Evolutionary conservation across 2,329 filamentous ascomycete species (phyloP).

Genomic region (Trichoderma pleuroti): DNA sequence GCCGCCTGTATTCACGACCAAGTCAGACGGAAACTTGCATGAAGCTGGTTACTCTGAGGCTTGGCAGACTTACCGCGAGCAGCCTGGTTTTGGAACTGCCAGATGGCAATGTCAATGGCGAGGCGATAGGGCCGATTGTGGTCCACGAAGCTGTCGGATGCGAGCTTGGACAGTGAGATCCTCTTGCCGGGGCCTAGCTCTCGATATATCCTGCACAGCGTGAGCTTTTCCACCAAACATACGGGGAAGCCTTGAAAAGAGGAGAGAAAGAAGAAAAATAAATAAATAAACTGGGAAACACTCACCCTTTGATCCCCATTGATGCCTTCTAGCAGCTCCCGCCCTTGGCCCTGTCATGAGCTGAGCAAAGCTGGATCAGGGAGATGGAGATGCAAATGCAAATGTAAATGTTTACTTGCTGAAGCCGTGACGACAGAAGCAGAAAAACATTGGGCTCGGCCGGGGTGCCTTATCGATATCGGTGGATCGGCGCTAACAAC

Average conservation of each 20-base stretch:
- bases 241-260: too few relatives aligned
- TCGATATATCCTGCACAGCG: constrained; percentile 68
- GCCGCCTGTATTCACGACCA: constrained; percentile 53
- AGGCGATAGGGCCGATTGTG: constrained; percentile 73
- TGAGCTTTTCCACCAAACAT: constrained; percentile 9
- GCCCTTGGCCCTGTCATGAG: not conserved
- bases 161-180: constrained; percentile 77
- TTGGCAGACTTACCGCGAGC: constrained; percentile 55
- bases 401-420: not conserved
- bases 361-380: not conserved
- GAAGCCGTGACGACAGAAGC: constrained; percentile 26
- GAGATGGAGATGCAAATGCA: not conserved
- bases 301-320: constrained; percentile 67
- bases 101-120: constrained; percentile 93
- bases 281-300: not conserved
- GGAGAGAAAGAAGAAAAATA: too few relatives aligned
- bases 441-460: not conserved
- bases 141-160: constrained; percentile 69
- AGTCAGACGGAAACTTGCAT: constrained; percentile 12
- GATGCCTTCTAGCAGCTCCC: not conserved
- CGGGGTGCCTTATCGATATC: constrained; percentile 17
- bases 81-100: constrained; percentile 91
- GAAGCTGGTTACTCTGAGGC: too few relatives aligned
- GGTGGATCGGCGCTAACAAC: constrained; percentile 28
- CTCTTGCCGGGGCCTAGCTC: constrained; percentile 80